Evolutionary conservation across 768 basidiomycete species (phyloP), one percentile per base, ranked within the genome.

Genomic region (Tricholoma matsutake): DNA sequence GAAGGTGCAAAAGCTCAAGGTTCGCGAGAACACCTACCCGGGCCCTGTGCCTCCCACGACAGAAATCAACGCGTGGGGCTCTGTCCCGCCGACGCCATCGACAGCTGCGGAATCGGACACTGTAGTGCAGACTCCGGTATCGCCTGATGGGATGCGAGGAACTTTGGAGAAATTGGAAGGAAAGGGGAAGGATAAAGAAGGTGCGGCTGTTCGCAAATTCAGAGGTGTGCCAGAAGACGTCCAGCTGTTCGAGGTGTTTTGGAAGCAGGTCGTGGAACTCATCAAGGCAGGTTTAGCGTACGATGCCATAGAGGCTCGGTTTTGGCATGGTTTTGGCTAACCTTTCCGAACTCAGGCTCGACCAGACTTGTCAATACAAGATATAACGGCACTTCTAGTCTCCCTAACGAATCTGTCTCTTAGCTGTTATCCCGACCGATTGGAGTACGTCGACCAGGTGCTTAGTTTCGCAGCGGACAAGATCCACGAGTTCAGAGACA

Each of bases 371-470:
- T 94, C 94, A 51, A 94, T 99, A 71, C 96, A 98, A 73, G 97
- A 99, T 69, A 89, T 98, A 72, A 98, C 97, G 0, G 97, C 96
- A 0, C 86, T 98, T 18, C 81, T 98, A 56, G 96, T 98, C 16
- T 99, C 97, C 0, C 79, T 99, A 39, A 92, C 94, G 32, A 98
- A 98, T 73, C 83, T 98, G 10, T 96, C 94, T 0, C 78, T 99
- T 25, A 96, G 93, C 73, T 98, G 96, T 74, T 99, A 99, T 73
- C 97, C 97, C 1, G 96, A 98, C 69, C 82, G 93, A 65, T 82
- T 98, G 54, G 95, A 98, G 79, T 98, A 98, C 69, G 94, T 99
- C 39, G 95, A 98, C 67, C 96, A 98, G 74, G 87, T 98, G 16
- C 81, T 98, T 58, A 87, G 86, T 6, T 99, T 96, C 69, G 93